These are phyloP conservation scores for Pyrenophora teres DNA, from an alignment of 2,329 filamentous ascomycete genomes.

Conservation along the genomic window DNA sequence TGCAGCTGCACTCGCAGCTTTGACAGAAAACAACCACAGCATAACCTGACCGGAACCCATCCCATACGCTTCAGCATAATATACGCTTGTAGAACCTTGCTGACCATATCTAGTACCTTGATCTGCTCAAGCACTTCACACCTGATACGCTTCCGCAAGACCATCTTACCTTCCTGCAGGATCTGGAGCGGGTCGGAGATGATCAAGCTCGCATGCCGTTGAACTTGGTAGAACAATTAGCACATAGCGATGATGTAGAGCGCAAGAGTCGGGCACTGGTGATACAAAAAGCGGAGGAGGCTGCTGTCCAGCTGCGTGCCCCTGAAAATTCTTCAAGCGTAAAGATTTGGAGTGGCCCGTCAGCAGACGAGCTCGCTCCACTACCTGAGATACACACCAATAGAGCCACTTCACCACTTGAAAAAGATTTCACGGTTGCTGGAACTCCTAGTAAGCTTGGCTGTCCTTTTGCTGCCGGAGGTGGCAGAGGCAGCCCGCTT, in stretches of 20 bases:
- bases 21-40: slow-evolving; percentile 54
- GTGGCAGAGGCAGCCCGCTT: slow-evolving; percentile 53
- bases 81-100: slow-evolving; percentile 5
- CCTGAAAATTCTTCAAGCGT: slow-evolving; percentile 37
- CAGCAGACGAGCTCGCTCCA: slow-evolving; percentile 33
- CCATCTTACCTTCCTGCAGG: slow-evolving; percentile 47
- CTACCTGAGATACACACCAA: slow-evolving; percentile 35
- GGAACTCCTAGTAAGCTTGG: slow-evolving; percentile 78
- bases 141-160: slow-evolving; percentile 48
- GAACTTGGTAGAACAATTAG: slow-evolving; percentile 45
- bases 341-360: slow-evolving; percentile 50
- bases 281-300: slow-evolving; percentile 44
- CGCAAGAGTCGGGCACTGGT: slow-evolving; percentile 39
- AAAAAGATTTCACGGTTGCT: slow-evolving; percentile 88
- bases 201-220: slow-evolving; percentile 29
- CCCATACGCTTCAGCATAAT: slow-evolving; percentile 2
- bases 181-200: slow-evolving; percentile 44
- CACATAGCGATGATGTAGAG: slow-evolving; percentile 42
- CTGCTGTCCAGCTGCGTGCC: slow-evolving; percentile 33
- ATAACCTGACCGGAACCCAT: slow-evolving; percentile 44
- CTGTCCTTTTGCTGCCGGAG: slow-evolving; percentile 73
- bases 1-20: slow-evolving; percentile 52
- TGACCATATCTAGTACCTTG: slow-evolving; percentile 45
- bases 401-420: slow-evolving; percentile 58
- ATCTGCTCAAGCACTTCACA: slow-evolving; percentile 46